A percentile compares a stretch with the other conserved stretches of the same genome.
phyloP scores from a whole-genome alignment of 2,329 filamentous ascomycete species.

The Ophiostoma populinum region DNA sequence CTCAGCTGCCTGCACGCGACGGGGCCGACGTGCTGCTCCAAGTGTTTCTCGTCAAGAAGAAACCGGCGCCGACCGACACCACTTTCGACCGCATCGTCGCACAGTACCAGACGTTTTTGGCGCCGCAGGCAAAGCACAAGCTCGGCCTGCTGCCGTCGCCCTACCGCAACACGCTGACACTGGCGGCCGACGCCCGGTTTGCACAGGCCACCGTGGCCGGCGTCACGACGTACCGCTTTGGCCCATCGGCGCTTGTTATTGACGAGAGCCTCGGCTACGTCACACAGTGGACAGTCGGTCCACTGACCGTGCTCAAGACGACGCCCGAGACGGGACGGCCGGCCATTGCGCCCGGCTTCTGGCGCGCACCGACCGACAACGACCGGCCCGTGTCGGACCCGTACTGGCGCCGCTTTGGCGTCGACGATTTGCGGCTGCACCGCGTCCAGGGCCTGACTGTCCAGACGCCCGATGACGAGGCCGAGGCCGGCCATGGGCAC shows the following conservation, averaged over 20 bases:
- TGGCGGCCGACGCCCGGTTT: not conserved
- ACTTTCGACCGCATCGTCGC: constrained; percentile 19
- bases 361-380: constrained; percentile 49
- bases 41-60: not conserved
- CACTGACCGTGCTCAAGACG: not conserved
- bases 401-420: constrained; percentile 38
- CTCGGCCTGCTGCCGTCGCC: constrained; percentile 9
- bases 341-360: constrained; percentile 33
- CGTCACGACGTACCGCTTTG: constrained; percentile 7
- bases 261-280: constrained; percentile 17
- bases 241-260: constrained; percentile 23
- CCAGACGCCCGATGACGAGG: too few species aligned
- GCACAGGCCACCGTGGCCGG: constrained; percentile 10
- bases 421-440: constrained; percentile 28
- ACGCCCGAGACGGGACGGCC: constrained; percentile 13
- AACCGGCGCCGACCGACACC: constrained; percentile 13
- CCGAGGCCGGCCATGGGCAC: too few species aligned
- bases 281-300: constrained; percentile 18
- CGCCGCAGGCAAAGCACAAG: constrained; percentile 12
- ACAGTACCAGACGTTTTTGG: constrained; percentile 31
- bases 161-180: constrained; percentile 4
- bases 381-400: constrained; percentile 35
- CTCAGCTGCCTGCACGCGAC: constrained; percentile 25
- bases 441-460: constrained; percentile 8
- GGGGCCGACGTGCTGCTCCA: constrained; percentile 5